These are phyloP conservation scores for Candida schatavii DNA, from an alignment of 805 yeast species.

Conservation along the genomic window DNA sequence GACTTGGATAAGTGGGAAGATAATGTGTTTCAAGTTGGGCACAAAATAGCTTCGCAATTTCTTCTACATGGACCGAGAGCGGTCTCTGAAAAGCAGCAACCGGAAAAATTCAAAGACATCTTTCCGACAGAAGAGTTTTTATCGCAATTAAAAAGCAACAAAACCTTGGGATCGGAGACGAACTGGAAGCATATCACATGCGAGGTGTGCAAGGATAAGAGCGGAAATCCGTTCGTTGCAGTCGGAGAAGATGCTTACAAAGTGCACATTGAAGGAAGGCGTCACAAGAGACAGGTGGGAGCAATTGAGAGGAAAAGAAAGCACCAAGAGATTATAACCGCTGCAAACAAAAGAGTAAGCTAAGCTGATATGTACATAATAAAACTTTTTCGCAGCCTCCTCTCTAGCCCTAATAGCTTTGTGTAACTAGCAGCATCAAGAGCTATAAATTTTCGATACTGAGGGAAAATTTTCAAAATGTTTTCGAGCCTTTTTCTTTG, in stretches of 20 bases:
- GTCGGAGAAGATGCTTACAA: slow-evolving; percentile 75
- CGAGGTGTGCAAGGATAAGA: slow-evolving; percentile 56
- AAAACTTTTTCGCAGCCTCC: too few relatives aligned
- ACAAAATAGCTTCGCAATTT: slow-evolving; percentile 42
- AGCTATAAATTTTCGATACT: not conserved
- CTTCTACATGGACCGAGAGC: slow-evolving; percentile 23
- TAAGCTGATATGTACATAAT: slow-evolving; percentile 1
- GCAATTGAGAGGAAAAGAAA: slow-evolving; percentile 50
- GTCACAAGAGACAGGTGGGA: slow-evolving; percentile 57
- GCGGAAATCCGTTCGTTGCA: slow-evolving; percentile 55
- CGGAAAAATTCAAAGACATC: slow-evolving; percentile 20
- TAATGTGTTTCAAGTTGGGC: slow-evolving; percentile 56
- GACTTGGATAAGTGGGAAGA: slow-evolving; percentile 61
- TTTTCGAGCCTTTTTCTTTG: slow-evolving; percentile 24
- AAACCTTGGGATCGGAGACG: slow-evolving; percentile 27
- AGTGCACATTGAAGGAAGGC: slow-evolving; percentile 62
- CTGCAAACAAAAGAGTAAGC: slow-evolving; percentile 11
- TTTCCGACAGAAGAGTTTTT: slow-evolving; percentile 24
- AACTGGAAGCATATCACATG: slow-evolving; percentile 73
- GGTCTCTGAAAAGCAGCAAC: slow-evolving; percentile 26
- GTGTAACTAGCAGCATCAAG: not conserved
- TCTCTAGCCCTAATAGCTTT: slow-evolving; percentile 2
- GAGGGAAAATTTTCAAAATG: slow-evolving; percentile 1
- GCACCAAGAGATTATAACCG: slow-evolving; percentile 45
- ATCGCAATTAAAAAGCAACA: slow-evolving; percentile 32